Evolutionary conservation across 306 rosid species (phyloP).

Genomic region (Purshia tridentata): DNA sequence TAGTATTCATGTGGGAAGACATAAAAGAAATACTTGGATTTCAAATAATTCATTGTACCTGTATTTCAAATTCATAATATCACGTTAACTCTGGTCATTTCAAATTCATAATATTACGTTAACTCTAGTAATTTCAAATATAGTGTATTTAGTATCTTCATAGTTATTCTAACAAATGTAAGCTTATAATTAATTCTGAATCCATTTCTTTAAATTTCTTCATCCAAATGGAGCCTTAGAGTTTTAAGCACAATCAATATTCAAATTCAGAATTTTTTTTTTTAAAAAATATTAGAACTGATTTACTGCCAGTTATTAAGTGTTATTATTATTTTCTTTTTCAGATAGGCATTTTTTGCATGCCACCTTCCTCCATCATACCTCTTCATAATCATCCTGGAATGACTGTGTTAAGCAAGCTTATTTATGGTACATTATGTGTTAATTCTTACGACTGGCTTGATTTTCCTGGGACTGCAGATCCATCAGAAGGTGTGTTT

Average conservation of each 20-base stretch:
- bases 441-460: constrained; percentile 93
- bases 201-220: neutral
- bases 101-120: neutral
- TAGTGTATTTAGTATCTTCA: neutral
- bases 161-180: neutral
- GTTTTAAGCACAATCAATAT: constrained; percentile 8
- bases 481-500: constrained; percentile 67
- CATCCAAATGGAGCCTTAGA: neutral
- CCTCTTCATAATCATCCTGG: constrained; percentile 98
- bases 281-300: neutral
- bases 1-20: neutral
- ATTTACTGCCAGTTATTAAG: neutral
- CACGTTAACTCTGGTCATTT: neutral
- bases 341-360: constrained; percentile 96
- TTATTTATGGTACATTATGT: constrained; percentile 75
- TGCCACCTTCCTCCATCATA: constrained; percentile 85
- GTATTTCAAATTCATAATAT: neutral
- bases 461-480: constrained; percentile 52
- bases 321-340: constrained; percentile 27
- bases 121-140: neutral
- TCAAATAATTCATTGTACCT: neutral
- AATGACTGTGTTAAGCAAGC: constrained; percentile 97
- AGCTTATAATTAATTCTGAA: neutral
- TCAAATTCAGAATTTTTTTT: neutral
- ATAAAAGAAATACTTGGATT: neutral